Conservation (phyloP, 2,329 filamentous ascomycete genomes). For the Biscogniauxia marginata region DNA sequence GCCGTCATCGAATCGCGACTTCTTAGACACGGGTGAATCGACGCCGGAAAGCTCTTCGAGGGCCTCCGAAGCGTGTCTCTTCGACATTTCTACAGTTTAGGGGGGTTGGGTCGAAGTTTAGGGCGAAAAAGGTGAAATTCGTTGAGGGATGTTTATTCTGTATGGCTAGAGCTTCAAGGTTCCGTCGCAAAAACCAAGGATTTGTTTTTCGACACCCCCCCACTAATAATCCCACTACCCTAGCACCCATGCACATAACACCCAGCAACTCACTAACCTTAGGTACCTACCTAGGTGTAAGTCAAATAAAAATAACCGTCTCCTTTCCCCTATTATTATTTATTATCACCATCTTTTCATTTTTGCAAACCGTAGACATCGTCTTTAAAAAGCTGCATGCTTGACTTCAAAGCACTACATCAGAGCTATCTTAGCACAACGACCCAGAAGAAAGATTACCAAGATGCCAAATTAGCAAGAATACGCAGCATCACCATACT, state of each 20-base stretch:
- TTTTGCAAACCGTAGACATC: too few relatives aligned
- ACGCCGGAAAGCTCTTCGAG: slow-evolving; percentile 55
- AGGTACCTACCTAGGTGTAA: too few relatives aligned
- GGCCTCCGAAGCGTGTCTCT: slow-evolving; percentile 60
- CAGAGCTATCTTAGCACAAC: too few relatives aligned
- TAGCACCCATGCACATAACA: slow-evolving; percentile 2
- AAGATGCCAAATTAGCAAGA: too few relatives aligned
- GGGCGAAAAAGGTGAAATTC: background rate
- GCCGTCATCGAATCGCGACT: slow-evolving; percentile 50
- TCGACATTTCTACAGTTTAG: slow-evolving; percentile 47
- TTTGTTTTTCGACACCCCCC: slow-evolving; percentile 3
- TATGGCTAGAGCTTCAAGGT: slow-evolving; percentile 1
- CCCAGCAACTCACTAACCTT: too few relatives aligned
- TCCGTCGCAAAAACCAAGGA: background rate
- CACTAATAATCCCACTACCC: slow-evolving; percentile 14
- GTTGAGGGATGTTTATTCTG: background rate
- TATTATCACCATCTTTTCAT: too few relatives aligned
- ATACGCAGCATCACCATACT: too few relatives aligned
- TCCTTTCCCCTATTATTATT: too few relatives aligned
- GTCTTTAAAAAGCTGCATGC: too few relatives aligned
- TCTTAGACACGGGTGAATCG: slow-evolving; percentile 60
- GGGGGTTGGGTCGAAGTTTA: background rate
- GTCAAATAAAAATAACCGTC: too few relatives aligned
- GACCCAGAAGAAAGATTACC: too few relatives aligned
- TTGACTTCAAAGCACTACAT: too few relatives aligned